Percentiles rank a stretch among this genome's conserved stretches.
These are phyloP conservation scores for Starmerella vaccinii DNA, from an alignment of 805 yeast genomes.

Conservation along the genomic window DNA sequence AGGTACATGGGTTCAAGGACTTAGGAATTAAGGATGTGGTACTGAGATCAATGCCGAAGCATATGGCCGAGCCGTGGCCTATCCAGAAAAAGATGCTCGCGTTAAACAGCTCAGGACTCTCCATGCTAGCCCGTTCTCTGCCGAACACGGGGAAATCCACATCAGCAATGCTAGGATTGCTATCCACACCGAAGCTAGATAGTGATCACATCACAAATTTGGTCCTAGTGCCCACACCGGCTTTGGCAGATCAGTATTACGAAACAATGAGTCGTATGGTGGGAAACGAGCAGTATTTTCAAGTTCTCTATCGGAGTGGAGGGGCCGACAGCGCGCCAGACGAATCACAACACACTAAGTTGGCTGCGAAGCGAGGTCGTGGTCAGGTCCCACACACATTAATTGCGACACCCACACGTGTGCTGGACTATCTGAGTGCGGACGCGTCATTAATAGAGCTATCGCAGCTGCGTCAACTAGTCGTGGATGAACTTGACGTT, in stretches of 20 bases:
- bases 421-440: slow-evolving; percentile 38
- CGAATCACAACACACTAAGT: slow-evolving; percentile 23
- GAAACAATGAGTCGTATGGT: slow-evolving; percentile 7
- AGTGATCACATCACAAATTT: slow-evolving; percentile 22
- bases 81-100: slow-evolving; percentile 28
- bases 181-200: slow-evolving; percentile 12
- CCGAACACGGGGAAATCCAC: slow-evolving; percentile 33
- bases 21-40: slow-evolving; percentile 16
- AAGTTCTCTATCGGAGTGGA: slow-evolving; percentile 26
- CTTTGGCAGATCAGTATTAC: slow-evolving; percentile 30
- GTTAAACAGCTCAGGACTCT: slow-evolving; percentile 26
- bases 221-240: slow-evolving; percentile 31
- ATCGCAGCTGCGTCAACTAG: slow-evolving; percentile 21
- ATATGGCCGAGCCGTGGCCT: slow-evolving; percentile 21
- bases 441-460: slow-evolving; percentile 23
- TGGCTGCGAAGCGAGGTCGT: slow-evolving; percentile 6
- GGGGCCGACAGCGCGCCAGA: slow-evolving; percentile 14
- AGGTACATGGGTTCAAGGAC: slow-evolving; percentile 22
- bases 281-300: not conserved
- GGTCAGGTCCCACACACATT: slow-evolving; percentile 32
- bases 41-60: slow-evolving; percentile 8
- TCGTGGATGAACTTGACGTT: slow-evolving; percentile 27
- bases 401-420: slow-evolving; percentile 46
- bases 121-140: slow-evolving; percentile 26
- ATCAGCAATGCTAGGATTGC: slow-evolving; percentile 26